These are phyloP conservation scores for Peniophora sp. DNA, from an alignment of 1,284 basidiomycete species.

Conservation along the genomic window DNA sequence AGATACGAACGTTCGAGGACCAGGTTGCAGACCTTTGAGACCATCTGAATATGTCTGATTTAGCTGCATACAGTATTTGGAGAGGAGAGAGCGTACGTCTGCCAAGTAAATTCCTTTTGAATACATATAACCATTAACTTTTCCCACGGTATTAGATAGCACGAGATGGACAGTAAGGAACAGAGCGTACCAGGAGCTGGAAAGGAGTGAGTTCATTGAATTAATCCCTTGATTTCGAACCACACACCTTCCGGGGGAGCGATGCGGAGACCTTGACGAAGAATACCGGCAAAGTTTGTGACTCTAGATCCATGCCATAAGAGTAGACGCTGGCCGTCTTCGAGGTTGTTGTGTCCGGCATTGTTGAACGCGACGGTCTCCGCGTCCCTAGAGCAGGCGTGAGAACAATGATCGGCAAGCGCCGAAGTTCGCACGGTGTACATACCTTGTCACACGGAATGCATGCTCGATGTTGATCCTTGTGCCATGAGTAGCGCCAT, in stretches of 20 bases:
- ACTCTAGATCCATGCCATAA: slow-evolving; percentile 63
- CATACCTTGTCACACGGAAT: slow-evolving; percentile 50
- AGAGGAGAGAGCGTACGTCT: neutral
- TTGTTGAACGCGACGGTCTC: slow-evolving; percentile 47
- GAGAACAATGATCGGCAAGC: neutral
- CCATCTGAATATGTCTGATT: too few relatives aligned
- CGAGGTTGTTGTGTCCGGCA: slow-evolving; percentile 36
- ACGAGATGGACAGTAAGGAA: slow-evolving; percentile 3
- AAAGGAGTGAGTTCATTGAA: slow-evolving; percentile 2
- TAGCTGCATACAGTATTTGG: neutral
- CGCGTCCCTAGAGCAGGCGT: slow-evolving; percentile 23
- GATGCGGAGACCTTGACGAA: slow-evolving; percentile 60
- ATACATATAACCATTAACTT: slow-evolving; percentile 30
- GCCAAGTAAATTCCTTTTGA: too few relatives aligned
- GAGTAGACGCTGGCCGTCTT: slow-evolving; percentile 45
- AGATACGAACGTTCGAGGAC: too few relatives aligned
- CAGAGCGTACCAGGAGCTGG: slow-evolving; percentile 42
- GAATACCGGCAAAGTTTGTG: slow-evolving; percentile 61
- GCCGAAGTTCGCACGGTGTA: neutral
- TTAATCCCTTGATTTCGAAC: neutral
- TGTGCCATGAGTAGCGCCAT: slow-evolving; percentile 44
- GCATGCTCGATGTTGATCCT: slow-evolving; percentile 37
- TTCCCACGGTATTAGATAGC: neutral
- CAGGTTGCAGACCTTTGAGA: too few relatives aligned
- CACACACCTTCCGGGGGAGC: slow-evolving; percentile 54